Evolutionary conservation across 2,329 filamentous ascomycete genomes (phyloP), one percentile per base, ranked within the genome.

Genomic region (Boeremia lycopersici): DNA sequence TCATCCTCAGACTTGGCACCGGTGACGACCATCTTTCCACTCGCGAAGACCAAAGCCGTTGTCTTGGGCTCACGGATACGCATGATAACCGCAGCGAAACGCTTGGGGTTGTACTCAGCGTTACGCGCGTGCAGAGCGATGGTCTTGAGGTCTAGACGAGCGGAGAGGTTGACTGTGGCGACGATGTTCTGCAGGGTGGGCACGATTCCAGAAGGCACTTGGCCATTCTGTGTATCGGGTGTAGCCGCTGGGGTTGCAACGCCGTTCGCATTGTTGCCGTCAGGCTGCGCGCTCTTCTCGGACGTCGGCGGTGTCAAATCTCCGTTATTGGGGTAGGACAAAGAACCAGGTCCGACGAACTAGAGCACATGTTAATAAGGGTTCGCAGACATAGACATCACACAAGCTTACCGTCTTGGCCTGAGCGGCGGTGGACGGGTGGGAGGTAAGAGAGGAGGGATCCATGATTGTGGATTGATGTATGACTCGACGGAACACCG

Each of bases 51-150:
- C 53, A 99, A 81, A 6, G 95, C 95, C 2, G 95, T 99, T 4
- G 95, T 99, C 83, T 99, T 99, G 57, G 95, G 95, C 72, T 99
- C 95, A 72, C 95, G 93, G 68, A 99, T 99, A 81, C 95, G 92
- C 95, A 99, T 98, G 78, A 99, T 98, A 64, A 98, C 93, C 74
- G 93, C 93, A 69, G 93, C 95, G 75, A 98, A 98, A 89, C 93
- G 93, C 92, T 97, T 96, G 60, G 92, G 93, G 75, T 96, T 97
- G 84, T 97, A 97, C 83, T 98, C 95, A 62, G 95, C 95, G 77
- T 98, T 99, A 79, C 95, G 89, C 62, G 95, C 95, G 79, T 99
- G 95, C 75, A 98, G 85, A 69, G 95, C 95, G 76, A 99, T 98
- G 69, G 95, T 98, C 89, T 98, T 98, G 67, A 99, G 85, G 76